Evolutionary conservation across 768 basidiomycete genomes (phyloP).

Genomic region (Amanita thiersii): DNA sequence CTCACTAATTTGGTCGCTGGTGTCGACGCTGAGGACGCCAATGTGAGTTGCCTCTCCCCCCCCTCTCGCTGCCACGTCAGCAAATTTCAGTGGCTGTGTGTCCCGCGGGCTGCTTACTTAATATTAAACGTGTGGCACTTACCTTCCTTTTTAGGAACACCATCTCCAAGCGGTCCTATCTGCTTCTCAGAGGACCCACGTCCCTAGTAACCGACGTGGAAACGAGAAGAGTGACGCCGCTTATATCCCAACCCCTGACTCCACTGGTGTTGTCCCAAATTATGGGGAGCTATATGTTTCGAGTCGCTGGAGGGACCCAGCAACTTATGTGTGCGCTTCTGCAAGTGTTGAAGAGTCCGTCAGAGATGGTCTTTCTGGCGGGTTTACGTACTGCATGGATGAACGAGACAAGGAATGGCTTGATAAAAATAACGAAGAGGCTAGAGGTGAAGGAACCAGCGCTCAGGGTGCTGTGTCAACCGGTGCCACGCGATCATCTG

Average conservation of each 20-base stretch:
- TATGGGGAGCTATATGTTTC: slow-evolving; percentile 72
- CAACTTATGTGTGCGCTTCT: slow-evolving; percentile 76
- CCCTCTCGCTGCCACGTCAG: slow-evolving; percentile 27
- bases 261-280: slow-evolving; percentile 74
- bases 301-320: slow-evolving; percentile 67
- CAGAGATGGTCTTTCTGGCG: slow-evolving; percentile 53
- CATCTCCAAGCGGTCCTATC: slow-evolving; percentile 45
- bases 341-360: slow-evolving; percentile 78
- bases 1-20: slow-evolving; percentile 71
- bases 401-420: slow-evolving; percentile 97
- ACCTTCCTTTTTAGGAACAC: slow-evolving; percentile 54
- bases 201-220: slow-evolving; percentile 19
- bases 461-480: slow-evolving; percentile 60
- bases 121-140: no score
- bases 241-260: slow-evolving; percentile 91
- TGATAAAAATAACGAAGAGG: slow-evolving; percentile 81
- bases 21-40: slow-evolving; percentile 88
- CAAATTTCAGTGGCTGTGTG: slow-evolving; percentile 37
- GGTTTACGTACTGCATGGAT: slow-evolving; percentile 89
- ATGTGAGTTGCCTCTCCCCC: slow-evolving; percentile 57
- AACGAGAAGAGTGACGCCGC: slow-evolving; percentile 46
- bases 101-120: slow-evolving; percentile 44
- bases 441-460: slow-evolving; percentile 79
- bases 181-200: slow-evolving; percentile 29
- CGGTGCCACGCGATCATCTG: no score